Evolutionary conservation across 805 yeast genomes (phyloP), one percentile per base, ranked within the genome.

Genomic region (Blastobotrys americana): DNA sequence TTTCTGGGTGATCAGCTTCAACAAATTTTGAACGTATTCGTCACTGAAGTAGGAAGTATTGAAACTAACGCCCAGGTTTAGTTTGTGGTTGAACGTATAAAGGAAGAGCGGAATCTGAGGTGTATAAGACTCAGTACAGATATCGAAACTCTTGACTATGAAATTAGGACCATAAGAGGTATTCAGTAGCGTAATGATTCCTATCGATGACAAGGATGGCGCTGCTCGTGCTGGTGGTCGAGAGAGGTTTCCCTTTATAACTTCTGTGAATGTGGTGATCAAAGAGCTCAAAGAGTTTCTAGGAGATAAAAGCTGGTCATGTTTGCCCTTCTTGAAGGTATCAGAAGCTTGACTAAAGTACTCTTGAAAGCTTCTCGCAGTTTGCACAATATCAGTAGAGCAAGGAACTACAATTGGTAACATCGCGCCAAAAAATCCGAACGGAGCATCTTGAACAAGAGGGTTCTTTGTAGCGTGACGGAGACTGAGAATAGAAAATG

Each of bases 331-430:
- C 19, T 39, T 39, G 19, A 39, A 21, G 5, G 18, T 19, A 3
- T 25, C 15, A 16, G 17, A 16, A 33, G 20, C 17, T 13, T n/a
- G n/a, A 4, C 10, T 10, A 18, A 38, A 34, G 23, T 39, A 21
- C 6, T 31, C 34, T 16, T 40, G 20, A 17, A 34, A 28, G 8
- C 13, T 19, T 13, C 33, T 23, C 13, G 39, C 28, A 33, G 39
- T 34, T 5, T 19, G 23, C 9, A 15, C 17, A 17, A 3, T 22
- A 15, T 31, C 22, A 5, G 20, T 19, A 3, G 39, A 5, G n/a
- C 18, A 19, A 3, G 33, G 21, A 8, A 44, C 25, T n/a, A 28
- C 25, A 38, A 44, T n/a, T n/a, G 47, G 47, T 43, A 42, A 44
- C 27, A 38, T 16, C 17, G 21, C 47, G 5, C 33, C 37, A 22